phyloP scores from a whole-genome alignment of 2,329 filamentous ascomycete genomes.

The Colletotrichum eremochloae region DNA sequence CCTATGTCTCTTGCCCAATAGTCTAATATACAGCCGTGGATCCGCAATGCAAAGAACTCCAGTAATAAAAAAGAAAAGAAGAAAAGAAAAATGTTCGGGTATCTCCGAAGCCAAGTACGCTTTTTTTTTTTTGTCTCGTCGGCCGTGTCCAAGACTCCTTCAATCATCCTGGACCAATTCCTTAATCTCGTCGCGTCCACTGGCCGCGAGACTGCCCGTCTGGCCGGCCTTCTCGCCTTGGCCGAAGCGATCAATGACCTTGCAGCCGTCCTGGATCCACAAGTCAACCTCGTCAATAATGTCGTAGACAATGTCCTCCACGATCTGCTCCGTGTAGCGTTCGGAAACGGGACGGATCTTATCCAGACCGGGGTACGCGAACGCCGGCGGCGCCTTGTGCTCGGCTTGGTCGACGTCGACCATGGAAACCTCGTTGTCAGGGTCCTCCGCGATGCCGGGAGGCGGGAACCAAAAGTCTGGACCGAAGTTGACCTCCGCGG shows the following conservation, averaged over 20 bases:
- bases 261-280: conserved; percentile 78
- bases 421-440: conserved; percentile 64
- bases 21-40: conserved; percentile 26
- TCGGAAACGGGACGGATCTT: conserved; percentile 75
- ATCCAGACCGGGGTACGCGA: conserved; percentile 42
- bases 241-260: conserved; percentile 61
- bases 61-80: neutral
- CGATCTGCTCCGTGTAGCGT: conserved; percentile 92
- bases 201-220: conserved; percentile 57
- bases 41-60: conserved; percentile 20
- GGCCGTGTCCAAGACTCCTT: conserved; percentile 10
- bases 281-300: conserved; percentile 95
- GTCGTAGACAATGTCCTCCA: conserved; percentile 93
- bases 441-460: conserved; percentile 62
- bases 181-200: conserved; percentile 69
- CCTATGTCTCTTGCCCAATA: neutral
- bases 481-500: conserved; percentile 94
- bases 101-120: conserved; percentile 34
- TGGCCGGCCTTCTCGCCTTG: conserved; percentile 55
- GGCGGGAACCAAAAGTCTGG: conserved; percentile 93
- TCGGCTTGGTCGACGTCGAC: conserved; percentile 44
- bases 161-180: conserved; percentile 75
- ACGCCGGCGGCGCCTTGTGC: neutral
- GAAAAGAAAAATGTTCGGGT: conserved; percentile 16
- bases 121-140: neutral